These are phyloP conservation scores for Panicum virgatum DNA, from an alignment of 202 grass and related monocot genomes.

Conservation along the genomic window DNA sequence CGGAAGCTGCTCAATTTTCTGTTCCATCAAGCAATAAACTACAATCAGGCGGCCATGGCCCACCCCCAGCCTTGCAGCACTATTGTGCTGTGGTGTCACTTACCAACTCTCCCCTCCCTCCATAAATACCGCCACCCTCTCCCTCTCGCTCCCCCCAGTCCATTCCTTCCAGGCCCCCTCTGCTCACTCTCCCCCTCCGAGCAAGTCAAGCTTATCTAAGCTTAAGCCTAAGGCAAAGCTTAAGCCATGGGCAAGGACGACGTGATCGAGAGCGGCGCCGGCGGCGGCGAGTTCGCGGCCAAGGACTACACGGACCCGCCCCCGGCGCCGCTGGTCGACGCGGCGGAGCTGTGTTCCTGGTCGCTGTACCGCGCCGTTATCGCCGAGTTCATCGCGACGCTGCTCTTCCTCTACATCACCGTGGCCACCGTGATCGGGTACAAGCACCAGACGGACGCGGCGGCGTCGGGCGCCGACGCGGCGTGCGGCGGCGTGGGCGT, in stretches of 20 bases:
- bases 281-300: conserved; percentile 43
- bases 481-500: conserved; percentile 69
- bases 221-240: too few species aligned
- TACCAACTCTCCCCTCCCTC: conserved; percentile 31
- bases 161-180: neutral
- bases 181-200: too few species aligned
- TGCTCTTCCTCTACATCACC: conserved; percentile 87
- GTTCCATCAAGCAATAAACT: conserved; percentile 15
- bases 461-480: conserved; percentile 18
- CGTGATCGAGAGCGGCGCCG: conserved; percentile 57
- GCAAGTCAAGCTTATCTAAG: neutral
- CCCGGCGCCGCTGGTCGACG: conserved; percentile 62
- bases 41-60: neutral
- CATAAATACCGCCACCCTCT: conserved; percentile 41
- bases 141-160: conserved; percentile 13
- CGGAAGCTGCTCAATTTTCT: conserved; percentile 19
- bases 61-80: conserved; percentile 24
- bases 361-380: conserved; percentile 87
- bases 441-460: conserved; percentile 55
- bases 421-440: conserved; percentile 89
- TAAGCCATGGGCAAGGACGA: conserved; percentile 52
- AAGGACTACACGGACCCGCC: conserved; percentile 91
- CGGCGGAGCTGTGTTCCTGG: conserved; percentile 68
- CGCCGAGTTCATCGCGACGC: conserved; percentile 88
- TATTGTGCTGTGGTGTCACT: conserved; percentile 7